phyloP scores from a whole-genome alignment of 345 rosid genomes.

The Cochlearia excelsa region DNA sequence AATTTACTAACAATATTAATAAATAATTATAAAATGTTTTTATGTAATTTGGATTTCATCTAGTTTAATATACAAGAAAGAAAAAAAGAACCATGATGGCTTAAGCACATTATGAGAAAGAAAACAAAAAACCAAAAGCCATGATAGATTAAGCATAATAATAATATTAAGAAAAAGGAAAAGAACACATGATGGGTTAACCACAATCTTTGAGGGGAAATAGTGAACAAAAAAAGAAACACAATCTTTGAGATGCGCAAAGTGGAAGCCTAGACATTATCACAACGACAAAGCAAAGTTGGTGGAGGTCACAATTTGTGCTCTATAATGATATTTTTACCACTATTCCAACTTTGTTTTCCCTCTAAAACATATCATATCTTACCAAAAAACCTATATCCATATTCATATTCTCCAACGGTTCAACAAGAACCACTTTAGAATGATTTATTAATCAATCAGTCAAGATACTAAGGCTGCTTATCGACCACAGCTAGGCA shows the following conservation, averaged over 20 bases:
- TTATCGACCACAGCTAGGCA: background rate
- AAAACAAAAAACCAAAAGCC: background rate
- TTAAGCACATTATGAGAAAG: background rate
- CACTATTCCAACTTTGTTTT: conserved; percentile 19
- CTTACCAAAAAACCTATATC: conserved; percentile 16
- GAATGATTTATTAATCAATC: conserved; percentile 6
- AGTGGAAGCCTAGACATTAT: conserved; percentile 35
- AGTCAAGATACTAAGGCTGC: background rate
- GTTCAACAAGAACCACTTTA: conserved; percentile 15
- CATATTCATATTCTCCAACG: conserved; percentile 17
- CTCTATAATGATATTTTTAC: conserved; percentile 7
- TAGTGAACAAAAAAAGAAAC: background rate
- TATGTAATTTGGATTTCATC: no score
- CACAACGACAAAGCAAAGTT: conserved; percentile 24
- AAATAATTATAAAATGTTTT: no score
- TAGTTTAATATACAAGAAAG: no score
- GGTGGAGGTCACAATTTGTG: conserved; percentile 31
- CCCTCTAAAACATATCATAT: conserved; percentile 4
- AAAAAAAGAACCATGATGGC: conserved; percentile 15
- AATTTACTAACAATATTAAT: no score
- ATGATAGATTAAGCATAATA: conserved; percentile 11
- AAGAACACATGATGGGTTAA: conserved; percentile 14
- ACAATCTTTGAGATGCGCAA: conserved; percentile 29
- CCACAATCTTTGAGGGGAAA: conserved; percentile 30
- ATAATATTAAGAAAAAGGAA: background rate